Evolutionary conservation across 345 rosid genomes (phyloP).

Genomic region (Eucalyptus curtisii): DNA sequence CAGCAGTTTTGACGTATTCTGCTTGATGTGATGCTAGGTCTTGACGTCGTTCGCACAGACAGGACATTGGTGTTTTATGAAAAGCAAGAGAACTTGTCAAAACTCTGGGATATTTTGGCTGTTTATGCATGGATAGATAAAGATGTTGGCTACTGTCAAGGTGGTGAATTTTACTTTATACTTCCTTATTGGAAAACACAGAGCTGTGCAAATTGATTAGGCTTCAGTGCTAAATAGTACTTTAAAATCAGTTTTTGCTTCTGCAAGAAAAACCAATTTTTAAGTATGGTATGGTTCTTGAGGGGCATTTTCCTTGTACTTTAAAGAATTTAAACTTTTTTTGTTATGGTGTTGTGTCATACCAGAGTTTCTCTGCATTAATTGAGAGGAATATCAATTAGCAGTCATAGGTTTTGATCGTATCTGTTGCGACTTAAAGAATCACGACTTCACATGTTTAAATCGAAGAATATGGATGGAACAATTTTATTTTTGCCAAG

Average conservation of each 20-base stretch:
- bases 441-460: neutral
- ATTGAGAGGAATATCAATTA: neutral
- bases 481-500: neutral
- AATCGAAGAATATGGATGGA: neutral
- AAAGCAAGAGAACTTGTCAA: slow-evolving; percentile 80
- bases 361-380: neutral
- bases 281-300: neutral
- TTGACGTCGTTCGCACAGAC: slow-evolving; percentile 89
- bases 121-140: slow-evolving; percentile 94
- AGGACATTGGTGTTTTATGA: slow-evolving; percentile 83
- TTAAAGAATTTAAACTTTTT: neutral
- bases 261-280: neutral
- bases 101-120: slow-evolving; percentile 92
- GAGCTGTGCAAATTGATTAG: neutral
- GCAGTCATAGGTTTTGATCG: neutral
- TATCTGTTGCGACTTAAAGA: neutral
- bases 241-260: neutral
- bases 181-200: neutral
- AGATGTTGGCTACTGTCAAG: slow-evolving; percentile 98
- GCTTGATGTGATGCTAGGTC: slow-evolving; percentile 30
- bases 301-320: neutral
- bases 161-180: slow-evolving; percentile 9
- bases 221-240: neutral
- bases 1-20: neutral
- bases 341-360: neutral